Evolutionary conservation across 1,284 basidiomycete genomes (phyloP).

Genomic region (Agaricales sp.): DNA sequence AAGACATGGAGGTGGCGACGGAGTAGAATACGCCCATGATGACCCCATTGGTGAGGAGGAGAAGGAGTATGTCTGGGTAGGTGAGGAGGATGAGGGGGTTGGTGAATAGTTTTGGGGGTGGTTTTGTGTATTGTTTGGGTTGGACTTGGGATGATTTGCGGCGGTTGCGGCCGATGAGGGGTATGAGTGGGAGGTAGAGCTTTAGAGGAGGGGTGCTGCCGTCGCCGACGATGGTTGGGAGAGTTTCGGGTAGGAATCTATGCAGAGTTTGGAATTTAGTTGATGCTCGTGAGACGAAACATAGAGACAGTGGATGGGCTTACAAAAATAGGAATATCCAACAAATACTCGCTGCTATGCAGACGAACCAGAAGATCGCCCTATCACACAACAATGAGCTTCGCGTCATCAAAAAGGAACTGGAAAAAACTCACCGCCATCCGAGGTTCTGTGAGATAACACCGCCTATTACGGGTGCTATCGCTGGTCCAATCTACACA

Average conservation of each 20-base stretch:
- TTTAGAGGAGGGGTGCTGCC: conserved; percentile 39
- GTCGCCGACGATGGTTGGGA: conserved; percentile 45
- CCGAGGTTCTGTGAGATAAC: conserved; percentile 45
- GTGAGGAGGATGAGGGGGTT: conserved; percentile 55
- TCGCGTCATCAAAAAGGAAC: no score
- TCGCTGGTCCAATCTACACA: conserved; percentile 39
- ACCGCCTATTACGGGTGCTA: conserved; percentile 52
- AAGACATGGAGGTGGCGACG: conserved; percentile 54
- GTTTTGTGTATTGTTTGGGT: conserved; percentile 14
- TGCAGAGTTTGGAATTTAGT: conserved; percentile 2
- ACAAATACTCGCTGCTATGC: conserved; percentile 46
- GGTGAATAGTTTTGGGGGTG: conserved; percentile 25
- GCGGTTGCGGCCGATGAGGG: conserved; percentile 35
- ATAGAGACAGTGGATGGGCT: not conserved
- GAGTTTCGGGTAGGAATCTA: conserved; percentile 54
- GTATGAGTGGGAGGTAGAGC: conserved; percentile 43
- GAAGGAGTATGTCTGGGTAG: conserved; percentile 44
- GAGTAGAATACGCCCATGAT: conserved; percentile 55
- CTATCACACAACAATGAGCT: no score
- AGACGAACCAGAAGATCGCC: conserved; percentile 74
- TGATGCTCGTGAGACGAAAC: no score
- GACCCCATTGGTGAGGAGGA: conserved; percentile 51
- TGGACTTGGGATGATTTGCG: conserved; percentile 5
- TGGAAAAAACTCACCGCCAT: conserved; percentile 42
- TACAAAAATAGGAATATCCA: conserved; percentile 45